A percentile compares a stretch with the other conserved stretches of the same genome.
These are phyloP conservation scores for Rubroshorea leprosula DNA, from an alignment of 345 rosid genomes.

Conservation along the genomic window DNA sequence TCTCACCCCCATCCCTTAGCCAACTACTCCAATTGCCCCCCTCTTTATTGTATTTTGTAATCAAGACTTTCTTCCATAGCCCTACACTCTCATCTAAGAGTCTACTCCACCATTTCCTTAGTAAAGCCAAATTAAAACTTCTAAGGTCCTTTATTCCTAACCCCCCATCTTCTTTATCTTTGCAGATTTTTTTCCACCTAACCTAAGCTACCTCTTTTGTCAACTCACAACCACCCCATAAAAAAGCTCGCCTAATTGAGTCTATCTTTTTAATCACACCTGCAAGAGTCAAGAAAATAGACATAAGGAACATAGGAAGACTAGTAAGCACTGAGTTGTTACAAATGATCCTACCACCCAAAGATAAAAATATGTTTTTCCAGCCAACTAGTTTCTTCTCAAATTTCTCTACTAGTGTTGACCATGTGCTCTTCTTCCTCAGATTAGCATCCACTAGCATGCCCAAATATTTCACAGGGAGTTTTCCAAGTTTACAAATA, in stretches of 20 bases:
- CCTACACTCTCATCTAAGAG: neutral
- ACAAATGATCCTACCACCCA: neutral
- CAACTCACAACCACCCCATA: neutral
- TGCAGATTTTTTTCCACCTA: neutral
- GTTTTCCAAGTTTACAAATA: neutral
- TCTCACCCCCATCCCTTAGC: too few relatives aligned
- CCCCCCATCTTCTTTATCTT: neutral
- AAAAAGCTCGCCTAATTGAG: neutral
- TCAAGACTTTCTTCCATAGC: neutral
- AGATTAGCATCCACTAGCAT: neutral
- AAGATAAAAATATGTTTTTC: neutral
- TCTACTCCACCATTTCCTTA: neutral
- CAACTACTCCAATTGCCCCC: too few relatives aligned
- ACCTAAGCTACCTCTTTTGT: neutral
- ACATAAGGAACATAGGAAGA: neutral
- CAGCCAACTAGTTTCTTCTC: neutral
- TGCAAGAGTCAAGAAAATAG: neutral
- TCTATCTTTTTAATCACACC: neutral
- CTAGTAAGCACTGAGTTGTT: neutral
- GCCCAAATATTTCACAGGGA: neutral
- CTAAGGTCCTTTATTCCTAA: neutral
- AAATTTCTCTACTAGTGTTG: neutral
- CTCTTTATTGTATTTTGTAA: too few relatives aligned
- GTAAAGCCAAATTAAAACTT: neutral
- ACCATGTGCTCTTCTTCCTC: neutral